Base-by-base conservation (phyloP, 257 asterid genomes). In the Solanum lycopersicoides region DNA sequence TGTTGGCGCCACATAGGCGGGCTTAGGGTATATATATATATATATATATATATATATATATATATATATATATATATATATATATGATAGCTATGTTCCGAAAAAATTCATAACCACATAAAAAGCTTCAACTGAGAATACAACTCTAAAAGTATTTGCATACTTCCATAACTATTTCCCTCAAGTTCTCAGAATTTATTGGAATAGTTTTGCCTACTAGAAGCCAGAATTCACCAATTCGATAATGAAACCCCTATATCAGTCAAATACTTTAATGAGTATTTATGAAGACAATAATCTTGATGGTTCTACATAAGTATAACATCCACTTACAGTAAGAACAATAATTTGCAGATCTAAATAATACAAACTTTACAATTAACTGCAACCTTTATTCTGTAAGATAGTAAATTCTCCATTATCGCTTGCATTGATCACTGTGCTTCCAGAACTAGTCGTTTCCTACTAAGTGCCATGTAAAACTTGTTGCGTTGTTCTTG, bases 161-260 rank as follows among this genome's bases (percentile, higher is more conserved):
- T 94, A 96, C 30, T 28, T 28, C 30, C 30, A 28, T 28, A 28
- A 28, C 30, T 28, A 28, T 28, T 28, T 28, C 30, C 99, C 99
- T 95, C 91, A 97, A 92, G 88, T 83, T 93, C 88, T 96, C 98
- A 59, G 96, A 88, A 88, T 95, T 94, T 88, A 90, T 60, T 4
- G 97, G 96, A 87, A 92, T 94, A 85, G 95, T 98, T 91, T 97
- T 97, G 88, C 99, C 99, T 88, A 95, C 99, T 21, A 98, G 94
- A 89, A 97, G 87, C 92, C 88, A 95, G 88, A 97, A 97, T 90
- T 96, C 98, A 60, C 98, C 98, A 60, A 96, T 94, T 86, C 92
- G 96, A 88, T 96, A 96, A 63, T 93, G 98, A 87, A 87, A 91
- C 77, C 98, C 98, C 98, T 96, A 86, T 86, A 86, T 25, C 7